Percentiles rank a stretch among this genome's conserved stretches.
Conservation (phyloP, 2,329 filamentous ascomycete species). For the Herpotrichia juniperi region DNA sequence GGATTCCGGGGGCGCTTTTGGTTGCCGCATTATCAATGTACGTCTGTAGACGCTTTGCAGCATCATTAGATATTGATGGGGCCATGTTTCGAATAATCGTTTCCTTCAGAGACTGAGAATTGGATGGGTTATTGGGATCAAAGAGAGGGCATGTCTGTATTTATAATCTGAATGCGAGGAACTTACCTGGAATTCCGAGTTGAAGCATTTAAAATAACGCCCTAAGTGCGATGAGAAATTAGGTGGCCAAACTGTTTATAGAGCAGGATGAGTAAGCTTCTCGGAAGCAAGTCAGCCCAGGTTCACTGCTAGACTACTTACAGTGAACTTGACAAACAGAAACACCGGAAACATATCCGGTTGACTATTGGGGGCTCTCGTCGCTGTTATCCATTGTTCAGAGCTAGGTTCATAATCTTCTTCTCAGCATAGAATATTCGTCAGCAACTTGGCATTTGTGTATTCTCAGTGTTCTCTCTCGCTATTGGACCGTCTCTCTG, state of each 20-base stretch:
- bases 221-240: too few species aligned
- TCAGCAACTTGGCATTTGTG: background rate
- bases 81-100: constrained; percentile 7
- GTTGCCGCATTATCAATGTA: constrained; percentile 18
- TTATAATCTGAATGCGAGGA: background rate
- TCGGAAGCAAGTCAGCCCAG: too few species aligned
- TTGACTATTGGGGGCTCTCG: too few species aligned
- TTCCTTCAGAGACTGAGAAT: too few species aligned
- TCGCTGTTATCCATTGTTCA: too few species aligned
- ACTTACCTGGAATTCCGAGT: background rate
- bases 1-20: constrained; percentile 11
- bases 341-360: too few species aligned
- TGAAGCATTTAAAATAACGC: background rate
- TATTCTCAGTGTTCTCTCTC: background rate
- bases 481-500: background rate
- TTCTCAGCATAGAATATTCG: background rate
- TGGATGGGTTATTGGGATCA: too few species aligned
- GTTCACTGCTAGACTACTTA: too few species aligned
- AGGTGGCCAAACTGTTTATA: background rate
- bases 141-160: background rate
- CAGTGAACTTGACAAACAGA: too few species aligned
- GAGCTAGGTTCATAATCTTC: background rate
- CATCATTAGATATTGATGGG: constrained; percentile 6
- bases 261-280: background rate
- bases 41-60: constrained; percentile 4